Percentiles rank a stretch among this genome's conserved stretches.
Conservation (phyloP, 148 eudicot species). For the Chenopodium suecicum region DNA sequence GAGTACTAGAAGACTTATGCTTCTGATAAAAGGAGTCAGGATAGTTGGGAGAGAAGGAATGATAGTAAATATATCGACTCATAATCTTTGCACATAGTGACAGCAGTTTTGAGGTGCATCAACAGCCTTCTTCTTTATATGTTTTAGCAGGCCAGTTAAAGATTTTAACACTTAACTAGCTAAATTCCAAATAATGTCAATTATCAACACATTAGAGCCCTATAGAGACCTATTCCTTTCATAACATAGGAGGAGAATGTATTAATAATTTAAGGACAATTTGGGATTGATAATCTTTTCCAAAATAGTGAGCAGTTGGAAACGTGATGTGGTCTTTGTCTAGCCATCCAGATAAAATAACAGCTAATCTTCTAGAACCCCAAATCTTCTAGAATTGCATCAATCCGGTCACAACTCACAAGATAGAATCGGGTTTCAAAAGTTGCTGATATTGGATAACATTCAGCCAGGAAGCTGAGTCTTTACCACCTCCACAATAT, state of each 20-base stretch:
- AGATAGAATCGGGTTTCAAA: not conserved
- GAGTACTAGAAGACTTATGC: not conserved
- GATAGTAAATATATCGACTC: not conserved
- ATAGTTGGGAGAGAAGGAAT: not conserved
- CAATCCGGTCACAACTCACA: not conserved
- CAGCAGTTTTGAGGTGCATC: not conserved
- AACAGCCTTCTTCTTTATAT: not conserved
- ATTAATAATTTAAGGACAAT: not conserved
- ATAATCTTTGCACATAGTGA: not conserved
- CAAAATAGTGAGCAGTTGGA: not conserved
- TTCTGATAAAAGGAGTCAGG: not conserved
- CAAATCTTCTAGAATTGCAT: no score
- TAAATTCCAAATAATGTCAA: not conserved
- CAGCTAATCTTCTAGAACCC: no score
- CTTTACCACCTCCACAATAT: not conserved
- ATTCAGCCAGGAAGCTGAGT: not conserved
- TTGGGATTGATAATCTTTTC: not conserved
- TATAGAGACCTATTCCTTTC: not conserved
- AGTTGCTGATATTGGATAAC: not conserved
- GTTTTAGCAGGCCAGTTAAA: not conserved
- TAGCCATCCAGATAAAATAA: not conserved
- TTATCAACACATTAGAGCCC: not conserved
- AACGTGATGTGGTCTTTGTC: not conserved
- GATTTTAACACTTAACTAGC: not conserved
- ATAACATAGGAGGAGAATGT: not conserved